Evolutionary conservation across 2,329 filamentous ascomycete genomes (phyloP), one percentile per base, ranked within the genome.

Genomic region (Aspergillus persii): DNA sequence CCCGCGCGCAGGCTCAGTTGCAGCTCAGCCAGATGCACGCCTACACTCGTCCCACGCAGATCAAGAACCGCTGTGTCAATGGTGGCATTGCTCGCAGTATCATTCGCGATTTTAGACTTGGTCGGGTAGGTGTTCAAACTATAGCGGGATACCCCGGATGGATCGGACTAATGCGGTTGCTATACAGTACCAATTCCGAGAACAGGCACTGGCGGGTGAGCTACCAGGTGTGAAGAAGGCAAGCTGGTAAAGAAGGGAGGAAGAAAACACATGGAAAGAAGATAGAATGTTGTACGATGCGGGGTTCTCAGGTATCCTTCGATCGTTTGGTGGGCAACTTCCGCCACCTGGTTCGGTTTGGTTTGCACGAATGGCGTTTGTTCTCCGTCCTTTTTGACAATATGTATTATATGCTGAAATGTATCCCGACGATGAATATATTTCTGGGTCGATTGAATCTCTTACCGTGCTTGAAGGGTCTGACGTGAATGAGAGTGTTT

Each of bases 151-250:
- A 50, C 48, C 29, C 26, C 6, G 26, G 18, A 15, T 23, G 36
- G 39, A 48, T 4, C 29, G 55, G 48, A 59, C 62, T 73, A 48
- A 73, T 61, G 59, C 58, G 52, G 56, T 50, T 61, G 56, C 55
- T 50, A 23, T 66, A 27, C 70, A 98, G 94, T 99, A 85, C 77
- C 92, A 94, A 80, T 99, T 99, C 81, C 86, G 95, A 75, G 81
- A 95, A 79, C 89, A 96, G 76, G 95, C 95, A 18, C 80, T 97
- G 63, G 88, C 85, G 33, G 95, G 95, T 53, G 86, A 91, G 62
- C 75, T 99, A 55, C 94, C 95, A 0, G 95, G 95, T 69, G 95
- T 99, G 57, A 92, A 89, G 84, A 96, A 96, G 82, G 95, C 95
- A 53, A 96, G 91, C 78, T 99, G 95, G 95, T 99, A 91, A 48